Conservation (phyloP, 768 basidiomycete species). For the Favolaschia claudopus region DNA sequence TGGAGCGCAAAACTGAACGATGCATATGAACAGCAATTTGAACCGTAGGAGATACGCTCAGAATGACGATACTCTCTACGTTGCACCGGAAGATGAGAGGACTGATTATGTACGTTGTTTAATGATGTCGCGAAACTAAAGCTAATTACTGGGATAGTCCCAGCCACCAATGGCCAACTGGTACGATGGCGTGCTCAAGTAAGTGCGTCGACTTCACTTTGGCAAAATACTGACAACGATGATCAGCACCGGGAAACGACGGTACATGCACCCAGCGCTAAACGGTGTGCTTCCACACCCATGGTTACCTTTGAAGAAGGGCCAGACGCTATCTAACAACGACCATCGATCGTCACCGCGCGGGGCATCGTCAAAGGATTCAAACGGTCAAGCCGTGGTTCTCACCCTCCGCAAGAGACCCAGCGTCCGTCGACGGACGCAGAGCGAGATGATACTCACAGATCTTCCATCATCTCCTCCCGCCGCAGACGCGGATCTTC, state of each 20-base stretch:
- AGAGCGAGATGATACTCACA: conserved; percentile 26
- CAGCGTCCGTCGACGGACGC: conserved; percentile 52
- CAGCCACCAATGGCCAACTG: conserved; percentile 98
- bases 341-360: conserved; percentile 47
- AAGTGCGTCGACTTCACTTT: conserved; percentile 25
- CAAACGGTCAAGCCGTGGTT: conserved; percentile 70
- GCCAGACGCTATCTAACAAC: conserved; percentile 75
- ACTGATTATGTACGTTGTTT: conserved; percentile 78
- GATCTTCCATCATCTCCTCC: conserved; percentile 24
- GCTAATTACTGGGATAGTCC: conserved; percentile 56
- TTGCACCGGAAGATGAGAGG: conserved; percentile 92
- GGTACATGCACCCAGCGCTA: conserved; percentile 95
- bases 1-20: conserved; percentile 4
- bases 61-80: conserved; percentile 93
- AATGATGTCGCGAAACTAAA: neutral
- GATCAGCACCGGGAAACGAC: conserved; percentile 86
- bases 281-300: conserved; percentile 93
- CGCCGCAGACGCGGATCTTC: conserved; percentile 27
- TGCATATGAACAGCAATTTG: conserved; percentile 64
- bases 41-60: conserved; percentile 89
- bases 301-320: conserved; percentile 92
- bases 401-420: conserved; percentile 81
- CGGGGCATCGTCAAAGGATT: conserved; percentile 47
- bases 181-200: conserved; percentile 94
- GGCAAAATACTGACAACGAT: conserved; percentile 8